Evolutionary conservation across 345 rosid genomes (phyloP), one percentile per base, ranked within the genome.

Genomic region (Sisymbrium altissimum): DNA sequence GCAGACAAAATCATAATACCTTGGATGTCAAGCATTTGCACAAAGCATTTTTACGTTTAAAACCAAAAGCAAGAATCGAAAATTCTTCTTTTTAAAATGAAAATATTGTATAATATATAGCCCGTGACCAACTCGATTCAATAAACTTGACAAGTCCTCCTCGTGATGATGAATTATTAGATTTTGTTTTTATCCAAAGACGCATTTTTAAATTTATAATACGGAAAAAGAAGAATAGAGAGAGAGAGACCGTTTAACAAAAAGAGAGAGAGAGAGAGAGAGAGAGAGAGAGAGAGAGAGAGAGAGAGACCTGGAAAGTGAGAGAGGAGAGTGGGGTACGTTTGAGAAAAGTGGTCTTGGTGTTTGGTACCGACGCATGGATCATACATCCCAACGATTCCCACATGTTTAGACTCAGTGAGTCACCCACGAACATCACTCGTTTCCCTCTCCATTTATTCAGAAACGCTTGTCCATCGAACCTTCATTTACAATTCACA

Each of bases 401-500:
- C 90, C 90, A 91, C 77, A 89, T 92, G 83, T 93, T 91, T 59
- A 74, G 68, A 81, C 94, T 91, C 80, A 93, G 85, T 65, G 98
- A 93, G 83, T 93, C 98, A 4, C 98, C 98, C 44, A 93, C 98
- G 65, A 93, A 93, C 98, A 93, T 93, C 32, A 93, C 89, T 87
- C 86, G 89, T 82, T 93, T 93, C 79, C 98, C 98, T 64, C 91
- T 84, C 91, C 88, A 87, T 80, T 77, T 93, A 68, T 55, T 74
- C 78, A 91, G 54, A 68, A 93, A 83, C 43, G 87, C 87, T 70
- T 33, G 74, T 14, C 98, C 98, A 64, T 89, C 78, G 55, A 91
- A 93, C 84, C 98, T 93, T 54, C 7, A 52, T 29, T 45, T 9
- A 57, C 40, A 46, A n/a, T 23, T 66, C 9, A 55, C 39, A 35